Evolutionary conservation across 805 yeast species (phyloP), one percentile per base, ranked within the genome.

Genomic region (Grigorovia transvaalensis): DNA sequence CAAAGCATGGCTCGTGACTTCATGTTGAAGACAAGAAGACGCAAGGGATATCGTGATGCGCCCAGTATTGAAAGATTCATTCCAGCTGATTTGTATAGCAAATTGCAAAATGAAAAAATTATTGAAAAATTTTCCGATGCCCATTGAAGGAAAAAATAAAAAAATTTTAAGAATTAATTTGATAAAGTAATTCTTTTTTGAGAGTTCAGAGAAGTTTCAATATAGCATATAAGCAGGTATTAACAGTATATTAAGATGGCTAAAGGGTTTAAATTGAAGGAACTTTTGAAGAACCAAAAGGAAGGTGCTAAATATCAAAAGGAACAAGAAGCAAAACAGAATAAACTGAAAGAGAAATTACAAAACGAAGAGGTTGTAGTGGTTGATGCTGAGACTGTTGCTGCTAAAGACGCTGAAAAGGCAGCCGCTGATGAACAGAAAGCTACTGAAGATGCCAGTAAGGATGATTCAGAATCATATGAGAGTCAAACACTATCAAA

Each of bases 1-100:
- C 71, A 71, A 9, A 81, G 85, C 2, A 69, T 90, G 53, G 91
- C 96, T 1, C 74, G 99, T 52, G 99, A 93, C 67, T 88, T 89
- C 60, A 83, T 88, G 33, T 70, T 88, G 69, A 93, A 95, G 66
- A 88, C 96, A 0, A 76, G 99, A 64, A 80, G 82, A 59, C 77
- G 97, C 59, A 91, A 89, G 64, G 98, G 97, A 0, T 55, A 64
- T 1, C 58, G 61, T 29, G 67, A 61, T 38, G 71, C 70, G 1
- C 71, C 71, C 9, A 57, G 67, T 1, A 62, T 90, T 33, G 38
- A 33, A 13, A 9, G 38, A 9, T 33, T 33, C 38, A 33, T 33
- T 13, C 38, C 38, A 33, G 38, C 15, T 33, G 38, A 33, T 33
- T 33, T 33, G 38, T 33, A 5, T 33, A 33, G 15, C 38, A 33